Evolutionary conservation across 1,139 yeast genomes (phyloP).

Genomic region (Candida glucosophila): DNA sequence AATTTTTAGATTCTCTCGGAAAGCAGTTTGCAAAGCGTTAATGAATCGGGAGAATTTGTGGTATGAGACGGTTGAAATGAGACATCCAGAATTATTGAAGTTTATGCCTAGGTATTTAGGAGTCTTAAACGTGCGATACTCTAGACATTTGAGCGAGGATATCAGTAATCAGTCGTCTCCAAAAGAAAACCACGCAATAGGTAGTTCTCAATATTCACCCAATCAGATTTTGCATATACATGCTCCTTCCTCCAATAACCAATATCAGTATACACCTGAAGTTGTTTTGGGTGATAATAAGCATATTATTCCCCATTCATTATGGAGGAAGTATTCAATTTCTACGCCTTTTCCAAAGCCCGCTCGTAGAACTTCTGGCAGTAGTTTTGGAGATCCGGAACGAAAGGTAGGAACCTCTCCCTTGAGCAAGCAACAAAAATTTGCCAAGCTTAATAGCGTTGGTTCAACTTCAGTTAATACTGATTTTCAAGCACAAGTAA

Average conservation of each 20-base stretch:
- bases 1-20: slow-evolving; percentile 78
- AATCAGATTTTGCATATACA: slow-evolving; percentile 1
- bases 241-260: slow-evolving; percentile 3
- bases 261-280: slow-evolving; percentile 49
- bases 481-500: slow-evolving; percentile 31
- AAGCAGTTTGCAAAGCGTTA: slow-evolving; percentile 93
- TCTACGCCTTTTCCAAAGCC: too few relatives aligned
- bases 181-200: neutral
- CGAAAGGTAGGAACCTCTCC: slow-evolving; percentile 2
- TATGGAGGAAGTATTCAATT: slow-evolving; percentile 59
- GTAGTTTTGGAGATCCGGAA: slow-evolving; percentile 1
- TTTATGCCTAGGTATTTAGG: slow-evolving; percentile 95
- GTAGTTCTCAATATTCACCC: slow-evolving; percentile 1
- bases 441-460: slow-evolving; percentile 1
- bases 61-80: slow-evolving; percentile 79
- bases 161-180: slow-evolving; percentile 3
- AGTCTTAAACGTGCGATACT: slow-evolving; percentile 81
- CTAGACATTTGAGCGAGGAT: slow-evolving; percentile 34
- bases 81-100: slow-evolving; percentile 65
- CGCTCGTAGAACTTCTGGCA: too few relatives aligned
- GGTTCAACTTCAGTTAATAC: slow-evolving; percentile 32
- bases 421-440: neutral
- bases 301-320: slow-evolving; percentile 77
- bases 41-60: slow-evolving; percentile 84
- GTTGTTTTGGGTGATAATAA: slow-evolving; percentile 82